Evolutionary conservation across 768 basidiomycete species (phyloP), one percentile per base, ranked within the genome.

Genomic region (Russula olivacea): DNA sequence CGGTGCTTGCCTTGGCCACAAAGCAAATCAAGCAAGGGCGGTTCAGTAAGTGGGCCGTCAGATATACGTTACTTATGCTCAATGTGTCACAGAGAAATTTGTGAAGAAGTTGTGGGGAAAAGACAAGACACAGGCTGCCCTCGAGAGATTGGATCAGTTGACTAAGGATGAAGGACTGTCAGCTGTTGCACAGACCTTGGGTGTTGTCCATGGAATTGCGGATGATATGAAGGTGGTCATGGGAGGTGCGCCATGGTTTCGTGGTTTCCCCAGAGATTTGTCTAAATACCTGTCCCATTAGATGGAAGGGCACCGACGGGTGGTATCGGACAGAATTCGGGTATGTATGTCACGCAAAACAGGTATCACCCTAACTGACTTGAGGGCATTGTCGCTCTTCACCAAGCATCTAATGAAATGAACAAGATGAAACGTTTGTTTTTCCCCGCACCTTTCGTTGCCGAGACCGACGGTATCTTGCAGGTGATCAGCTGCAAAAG

Each of bases 371-470:
- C 5, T 32, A n/a, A n/a, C 54, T 55, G 38, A 55, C 38, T 8
- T 8, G 9, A 0, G 6, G 2, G 7, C 0, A 4, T 9, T 49
- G 60, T n/a, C 23, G 8, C 36, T 3, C 23, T 55, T n/a, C n/a
- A n/a, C n/a, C 36, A 55, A 19, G 14, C 38, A 4, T 28, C 47
- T 25, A 41, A 38, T 4, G n/a, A 55, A 25, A 17, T 61, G 12
- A 55, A 55, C 8, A 41, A 49, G 11, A 50, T 41, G 8, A 28
- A 55, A 30, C 60, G 60, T 61, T 32, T n/a, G 60, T 53, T 3
- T 4, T 8, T 51, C 4, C 11, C 7, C 2, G n/a, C n/a, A n/a
- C 15, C 1, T 51, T 10, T 51, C 9, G 2, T 28, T 4, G 7
- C 50, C 48, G 15, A 4, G 50, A 30, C 50, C 10, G 28, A 51